A percentile compares a stretch with the other conserved stretches of the same genome.
Conservation (phyloP, 345 rosid species). For the Eucalyptus erythrocorys region DNA sequence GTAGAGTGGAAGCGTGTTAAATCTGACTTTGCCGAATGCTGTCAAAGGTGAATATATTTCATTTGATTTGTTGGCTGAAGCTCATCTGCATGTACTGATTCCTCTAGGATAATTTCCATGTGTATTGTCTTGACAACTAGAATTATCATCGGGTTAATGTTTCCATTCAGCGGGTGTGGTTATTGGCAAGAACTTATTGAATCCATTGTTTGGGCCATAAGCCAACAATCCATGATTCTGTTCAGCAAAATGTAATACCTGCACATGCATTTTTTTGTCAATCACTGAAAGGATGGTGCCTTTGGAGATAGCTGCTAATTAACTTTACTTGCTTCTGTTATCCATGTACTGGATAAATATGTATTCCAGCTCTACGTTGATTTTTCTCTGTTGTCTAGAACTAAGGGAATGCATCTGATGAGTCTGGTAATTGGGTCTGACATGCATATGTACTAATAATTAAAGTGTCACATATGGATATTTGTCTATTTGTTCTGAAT, state of each 20-base stretch:
- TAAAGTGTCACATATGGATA: neutral
- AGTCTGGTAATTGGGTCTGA: too few species aligned
- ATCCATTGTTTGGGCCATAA: too few species aligned
- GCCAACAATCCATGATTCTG: too few species aligned
- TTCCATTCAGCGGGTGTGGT: too few species aligned
- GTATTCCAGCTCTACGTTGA: neutral
- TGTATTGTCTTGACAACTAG: fast-evolving
- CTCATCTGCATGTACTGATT: fast-evolving
- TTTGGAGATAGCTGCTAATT: neutral
- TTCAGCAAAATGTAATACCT: fast-evolving
- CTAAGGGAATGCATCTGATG: neutral
- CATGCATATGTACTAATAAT: too few species aligned
- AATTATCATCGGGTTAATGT: fast-evolving
- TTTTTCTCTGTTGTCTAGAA: fast-evolving
- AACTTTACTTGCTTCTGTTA: neutral
- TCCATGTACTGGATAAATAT: fast-evolving
- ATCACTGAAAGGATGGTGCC: neutral
- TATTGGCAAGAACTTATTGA: too few species aligned
- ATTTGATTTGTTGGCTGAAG: neutral
- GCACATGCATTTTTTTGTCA: neutral
- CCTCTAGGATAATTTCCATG: neutral
- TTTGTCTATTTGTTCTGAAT: neutral
- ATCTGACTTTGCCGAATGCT: fast-evolving
- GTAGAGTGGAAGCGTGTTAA: neutral
- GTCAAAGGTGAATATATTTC: neutral